Base-by-base conservation (phyloP, 2,329 filamentous ascomycete genomes). In the Aspergillus fructus region DNA sequence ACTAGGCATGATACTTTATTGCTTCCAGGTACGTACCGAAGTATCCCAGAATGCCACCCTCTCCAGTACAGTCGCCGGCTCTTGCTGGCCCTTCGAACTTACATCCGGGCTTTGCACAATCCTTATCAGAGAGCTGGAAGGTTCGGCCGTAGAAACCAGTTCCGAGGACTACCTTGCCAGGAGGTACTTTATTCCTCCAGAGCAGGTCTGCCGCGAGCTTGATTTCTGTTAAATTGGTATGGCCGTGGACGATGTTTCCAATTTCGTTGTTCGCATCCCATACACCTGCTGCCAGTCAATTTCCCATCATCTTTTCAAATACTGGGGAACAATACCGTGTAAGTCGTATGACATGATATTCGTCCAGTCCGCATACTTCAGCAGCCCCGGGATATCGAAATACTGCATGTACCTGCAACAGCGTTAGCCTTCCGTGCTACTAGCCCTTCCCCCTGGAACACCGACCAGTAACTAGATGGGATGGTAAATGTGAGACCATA, bases 161-260 rank as follows among this genome's bases (percentile, higher is more conserved):
- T 15, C 54, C 61, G 15, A 63, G 41, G 12, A 56, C 51, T 5
- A 48, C 27, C 17, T 48, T 34, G 7, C 13, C 27, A 9, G 81
- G 70, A 1, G 65, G 58, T 0, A 84, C 64, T 24, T 73, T 61
- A 21, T 71, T 74, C 4, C 77, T 68, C 78, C 80, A 82, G 56
- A 66, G 63, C 0, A 82, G 73, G 5, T 80, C 71, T 0, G 79
- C 33, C 0, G 71, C 69, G 0, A 61, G 33, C 2, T 76, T 65
- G 17, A 63, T 63, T 33, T 64, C 63, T 4, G 65, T 68, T 8
- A 68, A 19, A 41, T 49, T 49, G 17, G 47, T 49, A 24, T 49
- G 47, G 19, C 6, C 34, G 5, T 19, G 33, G 3, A 49, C 33
- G 7, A 17, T 17, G 12, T 21, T 6, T 23, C 33, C 34, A 40